Base-by-base conservation (phyloP, 441 rosid genomes). In the Erysimum pusillum region DNA sequence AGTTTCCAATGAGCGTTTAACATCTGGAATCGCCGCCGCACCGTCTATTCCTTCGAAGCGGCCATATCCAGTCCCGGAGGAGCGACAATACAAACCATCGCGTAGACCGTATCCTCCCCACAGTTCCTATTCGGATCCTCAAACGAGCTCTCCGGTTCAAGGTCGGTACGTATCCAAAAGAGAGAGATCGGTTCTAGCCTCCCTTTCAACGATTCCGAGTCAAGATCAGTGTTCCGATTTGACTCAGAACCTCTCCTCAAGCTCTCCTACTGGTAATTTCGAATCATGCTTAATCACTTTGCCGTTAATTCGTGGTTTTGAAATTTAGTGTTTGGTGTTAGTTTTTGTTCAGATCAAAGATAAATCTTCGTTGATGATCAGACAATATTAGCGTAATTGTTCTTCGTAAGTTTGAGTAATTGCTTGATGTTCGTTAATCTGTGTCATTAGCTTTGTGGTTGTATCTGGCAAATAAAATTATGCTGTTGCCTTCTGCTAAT, bases 81-180 rank as follows among this genome's bases (percentile, higher is more conserved):
- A 64, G 14, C 73, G 3, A 17, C 80, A 49, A 10, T 73, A 60
- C 15, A 44, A 17, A 44, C 38, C 41, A 44, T 9, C 56, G 3
- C 76, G 66, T 25, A 13, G 9, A 32, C 78, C 58, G 10, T 51
- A 52, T 59, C 70, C 63, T 62, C 79, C 59, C 1, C 42, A 38
- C 9, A 12, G 17, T 48, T 22, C 42, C 34, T n/a, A 51, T 38
- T 44, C 72, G 2, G 71, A 12, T 62, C 45, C 66, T 63, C 72
- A 56, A 74, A 48, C 66, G 9, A 74, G 63, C 74, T 67, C 71
- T 45, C 66, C 54, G 56, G 52, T 85, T 52, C 83, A 87, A 14
- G 93, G 93, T 1, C 80, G 95, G 71, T 88, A 89, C 78, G 49
- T 94, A 35, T 91, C 94, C 32, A 88, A 87, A 82, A 82, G 93